Evolutionary conservation across 192 early-diverging fungal genomes (phyloP).

Genomic region (Podochytrium sp.): DNA sequence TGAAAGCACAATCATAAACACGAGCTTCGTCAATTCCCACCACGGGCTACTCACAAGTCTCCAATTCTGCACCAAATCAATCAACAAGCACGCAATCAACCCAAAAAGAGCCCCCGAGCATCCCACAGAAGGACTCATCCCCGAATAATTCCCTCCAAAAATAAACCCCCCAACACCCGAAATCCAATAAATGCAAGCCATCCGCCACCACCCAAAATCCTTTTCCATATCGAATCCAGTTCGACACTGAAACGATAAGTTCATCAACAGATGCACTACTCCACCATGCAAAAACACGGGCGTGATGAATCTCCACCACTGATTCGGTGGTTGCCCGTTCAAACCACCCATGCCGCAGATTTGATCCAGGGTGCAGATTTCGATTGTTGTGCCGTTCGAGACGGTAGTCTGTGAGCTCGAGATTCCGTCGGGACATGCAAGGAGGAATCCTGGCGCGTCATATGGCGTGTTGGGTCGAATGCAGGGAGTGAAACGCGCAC

Average conservation of each 20-base stretch:
- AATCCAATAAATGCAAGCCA: constrained; percentile 72
- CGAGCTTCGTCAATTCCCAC: constrained; percentile 69
- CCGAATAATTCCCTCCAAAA: constrained; percentile 72
- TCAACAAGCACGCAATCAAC: constrained; percentile 73
- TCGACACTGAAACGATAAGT: constrained; percentile 70
- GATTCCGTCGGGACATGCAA: constrained; percentile 53
- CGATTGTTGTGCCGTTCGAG: neutral
- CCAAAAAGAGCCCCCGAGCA: constrained; percentile 63
- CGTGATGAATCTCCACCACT: constrained; percentile 79
- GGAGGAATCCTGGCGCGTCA: neutral
- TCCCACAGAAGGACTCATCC: constrained; percentile 59
- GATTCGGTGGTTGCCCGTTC: constrained; percentile 61
- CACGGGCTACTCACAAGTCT: constrained; percentile 61
- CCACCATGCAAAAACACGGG: constrained; percentile 88
- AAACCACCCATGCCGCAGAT: constrained; percentile 68
- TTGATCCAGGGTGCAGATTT: constrained; percentile 58
- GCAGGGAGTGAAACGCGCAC: constrained; percentile 81
- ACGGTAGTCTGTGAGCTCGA: neutral
- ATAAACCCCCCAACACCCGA: constrained; percentile 80
- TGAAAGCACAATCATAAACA: constrained; percentile 64
- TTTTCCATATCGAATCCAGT: constrained; percentile 75
- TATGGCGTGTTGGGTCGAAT: constrained; percentile 55
- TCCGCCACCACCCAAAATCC: constrained; percentile 76
- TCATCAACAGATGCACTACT: constrained; percentile 76
- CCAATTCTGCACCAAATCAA: constrained; percentile 85